A percentile compares a stretch with the other conserved stretches of the same genome.
phyloP scores from a whole-genome alignment of 345 rosid species.

The Barbarea vulgaris region DNA sequence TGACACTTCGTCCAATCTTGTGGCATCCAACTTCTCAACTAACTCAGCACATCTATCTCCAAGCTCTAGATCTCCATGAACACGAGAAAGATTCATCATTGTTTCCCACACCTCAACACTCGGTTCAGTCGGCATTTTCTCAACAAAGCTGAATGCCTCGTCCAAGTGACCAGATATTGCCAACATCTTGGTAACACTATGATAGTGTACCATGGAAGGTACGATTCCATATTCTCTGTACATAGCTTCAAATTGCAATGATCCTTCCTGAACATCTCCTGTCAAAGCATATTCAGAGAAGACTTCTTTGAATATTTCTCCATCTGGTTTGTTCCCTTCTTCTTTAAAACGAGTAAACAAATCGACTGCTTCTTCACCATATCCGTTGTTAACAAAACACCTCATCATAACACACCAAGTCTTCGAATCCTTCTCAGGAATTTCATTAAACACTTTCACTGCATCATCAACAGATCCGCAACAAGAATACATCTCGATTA shows the following conservation, averaged over 20 bases:
- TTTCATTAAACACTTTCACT: conserved; percentile 37
- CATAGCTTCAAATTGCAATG: conserved; percentile 68
- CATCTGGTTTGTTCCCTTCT: conserved; percentile 59
- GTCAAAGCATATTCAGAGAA: conserved; percentile 56
- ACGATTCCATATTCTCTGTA: conserved; percentile 51
- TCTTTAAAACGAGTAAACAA: conserved; percentile 60
- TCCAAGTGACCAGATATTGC: conserved; percentile 62
- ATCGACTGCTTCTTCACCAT: conserved; percentile 70
- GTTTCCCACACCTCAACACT: conserved; percentile 1
- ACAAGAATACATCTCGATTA: conserved; percentile 51
- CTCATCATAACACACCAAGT: conserved; percentile 67
- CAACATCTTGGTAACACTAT: conserved; percentile 56
- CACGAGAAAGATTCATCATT: not conserved
- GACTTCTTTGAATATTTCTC: conserved; percentile 54
- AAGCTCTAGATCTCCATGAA: not conserved
- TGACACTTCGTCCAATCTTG: conserved; percentile 7
- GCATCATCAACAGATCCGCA: conserved; percentile 57
- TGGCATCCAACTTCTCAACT: conserved; percentile 8
- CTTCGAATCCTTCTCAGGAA: conserved; percentile 44
- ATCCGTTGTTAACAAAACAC: conserved; percentile 62
- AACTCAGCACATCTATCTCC: conserved; percentile 15
- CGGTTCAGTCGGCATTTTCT: not conserved
- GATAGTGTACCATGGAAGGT: conserved; percentile 65
- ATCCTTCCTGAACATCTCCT: conserved; percentile 63
- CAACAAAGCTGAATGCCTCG: not conserved